These are phyloP conservation scores for Mortierella alpina DNA, from an alignment of 192 early-diverging fungal genomes.

Conservation along the genomic window DNA sequence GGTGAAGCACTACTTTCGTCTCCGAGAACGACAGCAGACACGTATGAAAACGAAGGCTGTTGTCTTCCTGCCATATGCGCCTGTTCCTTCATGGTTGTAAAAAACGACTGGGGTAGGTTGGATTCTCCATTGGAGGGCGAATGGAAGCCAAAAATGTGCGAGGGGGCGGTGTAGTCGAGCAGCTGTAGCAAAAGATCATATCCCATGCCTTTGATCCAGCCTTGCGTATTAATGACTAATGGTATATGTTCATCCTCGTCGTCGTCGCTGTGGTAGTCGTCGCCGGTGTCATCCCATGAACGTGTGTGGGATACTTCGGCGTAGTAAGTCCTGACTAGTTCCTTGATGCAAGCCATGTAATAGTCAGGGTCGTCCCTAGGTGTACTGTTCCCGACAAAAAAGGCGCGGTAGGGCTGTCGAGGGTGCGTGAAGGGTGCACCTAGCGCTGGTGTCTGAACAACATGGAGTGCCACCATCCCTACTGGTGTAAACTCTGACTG, in stretches of 20 bases:
- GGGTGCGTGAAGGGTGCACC: slow-evolving; percentile 90
- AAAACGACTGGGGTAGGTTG: slow-evolving; percentile 58
- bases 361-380: slow-evolving; percentile 85
- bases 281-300: slow-evolving; percentile 24
- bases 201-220: slow-evolving; percentile 93
- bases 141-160: slow-evolving; percentile 74
- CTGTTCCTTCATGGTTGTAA: slow-evolving; percentile 55
- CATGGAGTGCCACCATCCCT: slow-evolving; percentile 83
- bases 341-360: slow-evolving; percentile 75
- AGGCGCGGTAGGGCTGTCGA: slow-evolving; percentile 68
- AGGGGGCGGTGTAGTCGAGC: slow-evolving; percentile 69
- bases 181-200: slow-evolving; percentile 83
- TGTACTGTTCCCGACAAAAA: slow-evolving; percentile 80
- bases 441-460: slow-evolving; percentile 75
- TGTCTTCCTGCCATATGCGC: slow-evolving; percentile 7
- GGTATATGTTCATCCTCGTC: slow-evolving; percentile 66
- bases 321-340: slow-evolving; percentile 71
- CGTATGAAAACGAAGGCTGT: slow-evolving; percentile 23
- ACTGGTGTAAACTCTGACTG: slow-evolving; percentile 89
- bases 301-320: slow-evolving; percentile 52
- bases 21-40: slow-evolving; percentile 19
- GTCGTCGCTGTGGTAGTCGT: slow-evolving; percentile 39
- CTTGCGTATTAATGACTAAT: slow-evolving; percentile 95
- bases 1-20: slow-evolving; percentile 41
- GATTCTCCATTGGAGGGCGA: slow-evolving; percentile 37